These are phyloP conservation scores for Suhomyces bolitotheri DNA, from an alignment of 1,139 yeast genomes.

Conservation along the genomic window DNA sequence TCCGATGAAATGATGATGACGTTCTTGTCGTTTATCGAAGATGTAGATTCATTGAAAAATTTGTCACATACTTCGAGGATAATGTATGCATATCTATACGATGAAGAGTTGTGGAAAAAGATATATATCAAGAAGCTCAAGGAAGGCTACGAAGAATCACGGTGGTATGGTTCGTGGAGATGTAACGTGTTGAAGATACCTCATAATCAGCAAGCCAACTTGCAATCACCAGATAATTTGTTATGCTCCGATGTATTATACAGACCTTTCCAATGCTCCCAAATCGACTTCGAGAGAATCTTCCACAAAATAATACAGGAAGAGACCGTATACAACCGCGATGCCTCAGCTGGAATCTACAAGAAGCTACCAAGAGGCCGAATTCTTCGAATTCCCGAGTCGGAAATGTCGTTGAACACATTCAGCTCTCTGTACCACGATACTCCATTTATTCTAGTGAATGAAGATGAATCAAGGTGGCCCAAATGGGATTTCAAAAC, in stretches of 20 bases:
- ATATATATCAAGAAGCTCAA: constrained; percentile 39
- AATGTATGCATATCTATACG: constrained; percentile 69
- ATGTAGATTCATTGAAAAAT: constrained; percentile 45
- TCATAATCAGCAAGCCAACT: constrained; percentile 36
- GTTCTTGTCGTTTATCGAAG: constrained; percentile 46
- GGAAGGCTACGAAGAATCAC: constrained; percentile 18
- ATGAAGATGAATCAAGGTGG: constrained; percentile 48
- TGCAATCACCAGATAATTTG: constrained; percentile 38
- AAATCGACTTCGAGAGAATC: constrained; percentile 55
- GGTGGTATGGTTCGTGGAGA: constrained; percentile 84
- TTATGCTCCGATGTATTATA: constrained; percentile 62
- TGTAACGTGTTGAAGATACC: constrained; percentile 50
- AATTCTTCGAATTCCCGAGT: constrained; percentile 49
- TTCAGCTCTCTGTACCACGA: constrained; percentile 51
- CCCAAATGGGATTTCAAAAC: constrained; percentile 63
- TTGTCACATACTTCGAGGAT: constrained; percentile 62
- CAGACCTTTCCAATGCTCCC: constrained; percentile 79
- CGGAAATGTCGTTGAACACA: constrained; percentile 36
- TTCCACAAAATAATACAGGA: constrained; percentile 51
- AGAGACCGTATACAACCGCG: constrained; percentile 38
- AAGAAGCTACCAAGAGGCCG: constrained; percentile 34
- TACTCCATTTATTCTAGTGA: constrained; percentile 68
- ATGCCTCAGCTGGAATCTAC: constrained; percentile 20
- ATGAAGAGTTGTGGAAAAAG: constrained; percentile 79
- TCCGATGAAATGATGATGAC: constrained; percentile 61